phyloP scores from a whole-genome alignment of 257 asterid species.

The Penstemon eatonii region DNA sequence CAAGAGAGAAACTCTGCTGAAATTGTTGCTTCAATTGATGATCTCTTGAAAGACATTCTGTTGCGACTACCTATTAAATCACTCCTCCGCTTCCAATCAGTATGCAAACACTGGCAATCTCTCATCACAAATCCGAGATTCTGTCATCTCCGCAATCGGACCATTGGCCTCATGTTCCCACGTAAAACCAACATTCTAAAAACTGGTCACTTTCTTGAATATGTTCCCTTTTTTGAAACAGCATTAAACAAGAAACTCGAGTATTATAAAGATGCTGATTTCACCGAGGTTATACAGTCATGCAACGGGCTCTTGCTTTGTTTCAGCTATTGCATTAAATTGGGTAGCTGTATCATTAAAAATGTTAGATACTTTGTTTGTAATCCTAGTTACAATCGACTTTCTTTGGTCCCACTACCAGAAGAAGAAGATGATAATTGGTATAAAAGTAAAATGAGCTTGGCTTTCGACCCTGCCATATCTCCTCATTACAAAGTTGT shows the following conservation, averaged over 20 bases:
- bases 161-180: background rate
- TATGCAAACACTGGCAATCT: background rate
- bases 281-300: slow-evolving; percentile 17
- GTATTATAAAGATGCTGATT: background rate
- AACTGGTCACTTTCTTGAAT: background rate
- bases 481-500: slow-evolving; percentile 33
- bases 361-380: slow-evolving; percentile 9
- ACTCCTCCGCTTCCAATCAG: slow-evolving; percentile 24
- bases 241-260: background rate
- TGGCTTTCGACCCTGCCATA: slow-evolving; percentile 38
- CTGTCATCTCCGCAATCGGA: slow-evolving; percentile 6
- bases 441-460: background rate
- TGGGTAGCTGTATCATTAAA: no score
- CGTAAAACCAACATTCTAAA: no score
- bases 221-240: background rate
- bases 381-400: slow-evolving; percentile 2
- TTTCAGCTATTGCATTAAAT: background rate
- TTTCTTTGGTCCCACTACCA: background rate
- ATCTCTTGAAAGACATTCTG: slow-evolving; percentile 28
- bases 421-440: no score
- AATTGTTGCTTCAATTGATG: slow-evolving; percentile 9
- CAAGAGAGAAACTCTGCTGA: background rate
- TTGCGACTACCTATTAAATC: slow-evolving; percentile 26
- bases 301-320: slow-evolving; percentile 34
- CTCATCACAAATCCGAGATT: slow-evolving; percentile 16